phyloP scores from a whole-genome alignment of 139 green algal genomes.

The Micromonas pusilla region DNA sequence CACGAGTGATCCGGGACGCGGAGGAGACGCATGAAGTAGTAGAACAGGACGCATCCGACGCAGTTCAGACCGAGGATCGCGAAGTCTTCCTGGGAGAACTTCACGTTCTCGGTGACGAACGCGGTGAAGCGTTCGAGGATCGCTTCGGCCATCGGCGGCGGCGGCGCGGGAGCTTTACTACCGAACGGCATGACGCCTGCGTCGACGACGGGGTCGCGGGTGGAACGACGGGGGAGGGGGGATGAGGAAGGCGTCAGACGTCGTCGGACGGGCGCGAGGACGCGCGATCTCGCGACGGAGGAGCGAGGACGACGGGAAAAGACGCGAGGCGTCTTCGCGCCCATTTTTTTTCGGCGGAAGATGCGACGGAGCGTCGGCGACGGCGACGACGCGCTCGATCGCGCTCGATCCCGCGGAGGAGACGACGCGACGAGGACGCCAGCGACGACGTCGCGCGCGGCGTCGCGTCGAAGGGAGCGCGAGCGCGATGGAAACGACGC shows the following conservation, averaged over 20 bases:
- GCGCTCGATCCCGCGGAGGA: too few species aligned
- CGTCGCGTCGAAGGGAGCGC: too few species aligned
- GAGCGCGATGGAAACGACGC: too few species aligned
- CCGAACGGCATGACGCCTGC: not conserved
- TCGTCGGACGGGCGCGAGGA: not conserved
- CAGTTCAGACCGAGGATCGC: constrained; percentile 13
- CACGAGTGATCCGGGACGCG: constrained; percentile 4
- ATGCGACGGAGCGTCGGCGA: too few species aligned
- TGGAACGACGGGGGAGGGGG: not conserved
- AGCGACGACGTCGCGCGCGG: too few species aligned
- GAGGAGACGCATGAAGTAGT: constrained; percentile 4
- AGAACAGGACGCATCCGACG: constrained; percentile 12
- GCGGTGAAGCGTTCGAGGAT: not conserved
- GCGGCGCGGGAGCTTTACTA: not conserved
- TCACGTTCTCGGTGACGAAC: constrained; percentile 9
- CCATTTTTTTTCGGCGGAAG: too few species aligned
- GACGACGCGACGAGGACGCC: too few species aligned
- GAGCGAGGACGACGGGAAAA: not conserved
- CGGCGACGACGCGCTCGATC: too few species aligned
- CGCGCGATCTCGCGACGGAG: not conserved
- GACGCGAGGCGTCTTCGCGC: too few species aligned
- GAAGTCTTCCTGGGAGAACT: constrained; percentile 8
- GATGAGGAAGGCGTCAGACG: not conserved
- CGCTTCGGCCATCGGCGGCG: not conserved
- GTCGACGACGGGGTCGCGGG: not conserved